Percentiles rank a stretch among this genome's conserved stretches.
Evolutionary conservation across 371 early-diverging fungal species (phyloP).

Genomic region (Blastocladiella emersonii): DNA sequence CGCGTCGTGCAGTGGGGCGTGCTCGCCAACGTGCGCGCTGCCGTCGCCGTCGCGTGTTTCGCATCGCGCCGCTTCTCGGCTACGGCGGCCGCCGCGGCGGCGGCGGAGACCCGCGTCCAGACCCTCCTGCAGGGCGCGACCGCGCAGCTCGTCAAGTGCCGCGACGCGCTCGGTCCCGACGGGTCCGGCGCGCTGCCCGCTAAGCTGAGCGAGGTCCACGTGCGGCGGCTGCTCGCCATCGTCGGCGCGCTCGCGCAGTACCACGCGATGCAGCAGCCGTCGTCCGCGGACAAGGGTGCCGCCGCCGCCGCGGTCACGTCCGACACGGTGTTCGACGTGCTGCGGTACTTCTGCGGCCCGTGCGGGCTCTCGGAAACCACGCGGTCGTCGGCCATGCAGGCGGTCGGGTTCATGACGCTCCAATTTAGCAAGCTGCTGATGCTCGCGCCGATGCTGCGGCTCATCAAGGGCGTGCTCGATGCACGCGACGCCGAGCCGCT

Average conservation of each 20-base stretch:
- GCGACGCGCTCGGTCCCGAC: background rate
- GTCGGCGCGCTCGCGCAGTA: background rate
- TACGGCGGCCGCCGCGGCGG: background rate
- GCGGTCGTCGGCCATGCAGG: background rate
- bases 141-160: background rate
- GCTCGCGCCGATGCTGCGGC: conserved; percentile 59
- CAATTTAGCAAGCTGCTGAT: conserved; percentile 55
- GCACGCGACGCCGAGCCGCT: conserved; percentile 11
- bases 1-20: background rate
- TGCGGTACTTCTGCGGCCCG: background rate
- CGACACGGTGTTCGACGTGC: background rate
- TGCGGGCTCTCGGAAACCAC: background rate
- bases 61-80: background rate
- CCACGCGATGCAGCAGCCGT: background rate
- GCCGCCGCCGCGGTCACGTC: background rate
- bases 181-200: background rate
- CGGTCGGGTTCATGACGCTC: background rate
- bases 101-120: background rate
- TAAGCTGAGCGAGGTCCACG: background rate
- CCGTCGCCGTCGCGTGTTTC: background rate
- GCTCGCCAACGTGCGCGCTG: background rate
- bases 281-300: too few species aligned
- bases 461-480: conserved; percentile 51
- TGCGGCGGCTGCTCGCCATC: background rate
- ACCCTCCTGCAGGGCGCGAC: background rate